Conservation (phyloP, 2,329 filamentous ascomycete genomes). For the Fusarium citri region DNA sequence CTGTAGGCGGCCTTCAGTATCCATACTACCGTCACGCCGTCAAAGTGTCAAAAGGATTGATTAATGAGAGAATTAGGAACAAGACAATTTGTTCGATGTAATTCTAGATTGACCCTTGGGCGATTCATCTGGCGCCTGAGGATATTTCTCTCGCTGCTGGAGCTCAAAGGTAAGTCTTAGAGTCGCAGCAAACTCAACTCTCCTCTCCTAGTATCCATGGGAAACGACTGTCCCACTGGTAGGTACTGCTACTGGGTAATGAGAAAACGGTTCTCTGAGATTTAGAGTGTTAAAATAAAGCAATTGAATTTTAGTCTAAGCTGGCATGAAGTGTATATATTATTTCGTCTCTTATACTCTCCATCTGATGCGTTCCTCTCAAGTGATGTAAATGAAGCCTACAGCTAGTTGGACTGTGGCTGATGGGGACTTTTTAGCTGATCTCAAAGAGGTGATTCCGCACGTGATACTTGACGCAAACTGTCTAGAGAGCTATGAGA, state of each 20-base stretch:
- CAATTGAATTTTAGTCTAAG: not conserved
- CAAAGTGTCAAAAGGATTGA: not conserved
- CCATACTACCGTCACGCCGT: not conserved
- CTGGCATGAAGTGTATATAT: not conserved
- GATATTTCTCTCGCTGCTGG: not conserved
- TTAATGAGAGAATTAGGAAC: not conserved
- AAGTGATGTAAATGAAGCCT: not conserved
- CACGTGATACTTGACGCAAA: conserved; percentile 10
- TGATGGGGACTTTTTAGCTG: not conserved
- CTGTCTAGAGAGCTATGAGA: not conserved
- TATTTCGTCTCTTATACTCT: not conserved
- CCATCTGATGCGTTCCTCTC: not conserved
- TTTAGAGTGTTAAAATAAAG: not conserved
- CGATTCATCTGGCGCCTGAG: not conserved
- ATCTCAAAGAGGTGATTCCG: conserved; percentile 16
- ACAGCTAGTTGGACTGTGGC: not conserved
- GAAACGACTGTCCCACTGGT: not conserved
- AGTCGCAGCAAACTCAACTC: not conserved
- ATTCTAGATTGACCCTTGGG: not conserved
- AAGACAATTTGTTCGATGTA: not conserved
- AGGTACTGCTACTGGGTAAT: not conserved
- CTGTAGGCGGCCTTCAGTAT: not conserved
- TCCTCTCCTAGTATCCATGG: not conserved
- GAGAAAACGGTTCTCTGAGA: not conserved
- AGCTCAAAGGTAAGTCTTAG: not conserved